Conservation (phyloP, 768 basidiomycete species). For the Tricholoma flavovirens region DNA sequence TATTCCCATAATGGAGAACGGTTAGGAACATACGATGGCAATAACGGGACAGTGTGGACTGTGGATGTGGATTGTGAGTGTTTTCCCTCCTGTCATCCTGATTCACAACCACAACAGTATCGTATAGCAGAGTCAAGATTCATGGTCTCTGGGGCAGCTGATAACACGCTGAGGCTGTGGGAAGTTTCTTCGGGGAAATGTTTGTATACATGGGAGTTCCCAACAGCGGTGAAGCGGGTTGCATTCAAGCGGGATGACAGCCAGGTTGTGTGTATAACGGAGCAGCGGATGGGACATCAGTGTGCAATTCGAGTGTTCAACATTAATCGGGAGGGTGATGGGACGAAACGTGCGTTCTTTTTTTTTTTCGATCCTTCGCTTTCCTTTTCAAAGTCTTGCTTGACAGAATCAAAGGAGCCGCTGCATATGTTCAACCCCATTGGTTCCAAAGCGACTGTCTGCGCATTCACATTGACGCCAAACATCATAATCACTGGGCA, state of each 20-base stretch:
- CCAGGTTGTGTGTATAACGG: slow-evolving; percentile 87
- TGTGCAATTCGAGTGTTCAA: slow-evolving; percentile 88
- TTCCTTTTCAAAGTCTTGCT: slow-evolving; percentile 1
- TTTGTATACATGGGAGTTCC: slow-evolving; percentile 95
- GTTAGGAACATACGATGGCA: slow-evolving; percentile 91
- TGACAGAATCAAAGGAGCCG: slow-evolving; percentile 71
- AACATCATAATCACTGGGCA: slow-evolving; percentile 88
- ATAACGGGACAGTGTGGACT: slow-evolving; percentile 97
- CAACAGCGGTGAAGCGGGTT: slow-evolving; percentile 95
- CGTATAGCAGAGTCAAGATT: slow-evolving; percentile 68
- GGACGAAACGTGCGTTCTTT: slow-evolving; percentile 64
- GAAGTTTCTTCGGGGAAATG: slow-evolving; percentile 85
- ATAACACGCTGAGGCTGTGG: slow-evolving; percentile 92
- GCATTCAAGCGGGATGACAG: slow-evolving; percentile 84
- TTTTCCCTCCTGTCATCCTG: slow-evolving; percentile 9
- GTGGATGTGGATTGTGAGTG: slow-evolving; percentile 88
- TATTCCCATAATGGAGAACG: slow-evolving; percentile 96
- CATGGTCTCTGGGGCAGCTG: slow-evolving; percentile 88
- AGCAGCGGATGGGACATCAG: slow-evolving; percentile 92
- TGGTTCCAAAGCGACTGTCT: slow-evolving; percentile 96
- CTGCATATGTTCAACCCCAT: slow-evolving; percentile 76
- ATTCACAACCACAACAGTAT: not conserved
- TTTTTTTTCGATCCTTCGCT: not conserved
- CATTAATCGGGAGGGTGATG: slow-evolving; percentile 80
- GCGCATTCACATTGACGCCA: slow-evolving; percentile 78